Base-by-base conservation (phyloP, 768 basidiomycete species). In the Glaciozyma antarctica region DNA sequence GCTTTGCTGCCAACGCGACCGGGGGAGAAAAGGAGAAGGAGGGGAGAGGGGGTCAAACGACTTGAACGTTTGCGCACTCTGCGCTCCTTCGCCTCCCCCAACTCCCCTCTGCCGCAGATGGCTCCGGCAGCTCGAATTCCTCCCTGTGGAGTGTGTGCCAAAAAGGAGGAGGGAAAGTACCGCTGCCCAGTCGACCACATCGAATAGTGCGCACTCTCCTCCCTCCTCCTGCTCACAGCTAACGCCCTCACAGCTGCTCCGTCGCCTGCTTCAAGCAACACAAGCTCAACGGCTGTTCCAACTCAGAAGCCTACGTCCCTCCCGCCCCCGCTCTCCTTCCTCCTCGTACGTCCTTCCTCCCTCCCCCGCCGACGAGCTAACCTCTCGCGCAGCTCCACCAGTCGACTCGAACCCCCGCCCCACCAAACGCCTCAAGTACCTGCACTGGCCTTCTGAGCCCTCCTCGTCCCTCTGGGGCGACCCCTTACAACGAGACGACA, bases 191-290 rank as follows among this genome's bases (percentile, higher is more conserved):
- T 52, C 13, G 51, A 52, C 30, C 51, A 52, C 51, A 26, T 52
- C 10, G 51, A 52, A 24, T 52, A 52, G 51, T 52, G 24, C n/a
- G 51, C 51, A 16, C n/a, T 16, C 51, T 28, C 51, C 12, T 30
- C 19, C 51, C 30, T 26, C 51, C 12, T 24, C n/a, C 24, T 19
- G 8, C 26, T 28, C 30, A 12, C 24, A 52, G 26, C 26, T 52
- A 19, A 52, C 51, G 15, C 30, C 26, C 19, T 30, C 26, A 6
- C 24, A 52, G 51, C 26, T 52, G 51, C 51, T 52, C 51, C 30
- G 51, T 52, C 24, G 51, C 51, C 51, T 52, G 51, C 51, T 52
- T 52, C 51, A 52, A 52, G 51, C 51, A 52, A 13, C 51, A 52
- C 51, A 52, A 52, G 26, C 15, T 30, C 13, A 26, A 24, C 24